These are phyloP conservation scores for Ocimum tenuiflorum DNA, from an alignment of 257 asterid species.

Conservation along the genomic window DNA sequence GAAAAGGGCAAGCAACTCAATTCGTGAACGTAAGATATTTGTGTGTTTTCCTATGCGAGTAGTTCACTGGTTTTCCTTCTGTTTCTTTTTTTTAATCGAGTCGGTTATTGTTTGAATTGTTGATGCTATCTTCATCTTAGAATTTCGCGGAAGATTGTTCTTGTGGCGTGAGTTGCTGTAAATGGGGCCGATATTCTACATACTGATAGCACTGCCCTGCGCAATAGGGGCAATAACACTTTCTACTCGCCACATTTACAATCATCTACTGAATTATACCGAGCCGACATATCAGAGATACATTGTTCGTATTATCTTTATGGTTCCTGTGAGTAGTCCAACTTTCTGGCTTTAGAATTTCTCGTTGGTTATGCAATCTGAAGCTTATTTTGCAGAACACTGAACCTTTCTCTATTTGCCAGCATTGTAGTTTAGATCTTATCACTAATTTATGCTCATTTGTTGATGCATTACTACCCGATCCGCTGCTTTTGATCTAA, in stretches of 20 bases:
- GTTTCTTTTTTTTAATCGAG: not conserved
- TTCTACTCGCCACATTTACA: slow-evolving; percentile 72
- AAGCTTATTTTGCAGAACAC: too few relatives aligned
- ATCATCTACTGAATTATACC: slow-evolving; percentile 86
- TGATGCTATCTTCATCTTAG: slow-evolving; percentile 21
- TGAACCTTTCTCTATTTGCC: too few relatives aligned
- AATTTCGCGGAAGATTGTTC: not conserved
- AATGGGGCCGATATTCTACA: slow-evolving; percentile 78
- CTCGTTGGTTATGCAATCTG: too few relatives aligned
- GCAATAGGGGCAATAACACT: slow-evolving; percentile 67
- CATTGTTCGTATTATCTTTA: slow-evolving; percentile 92
- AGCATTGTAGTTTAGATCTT: too few relatives aligned
- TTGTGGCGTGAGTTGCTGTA: slow-evolving; percentile 20
- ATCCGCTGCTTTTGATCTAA: too few relatives aligned
- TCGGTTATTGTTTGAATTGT: not conserved
- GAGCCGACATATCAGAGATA: slow-evolving; percentile 93
- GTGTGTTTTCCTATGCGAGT: not conserved
- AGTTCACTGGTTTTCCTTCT: not conserved
- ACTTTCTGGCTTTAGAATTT: too few relatives aligned
- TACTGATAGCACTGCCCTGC: slow-evolving; percentile 85
- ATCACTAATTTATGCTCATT: too few relatives aligned
- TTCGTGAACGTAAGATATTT: too few relatives aligned
- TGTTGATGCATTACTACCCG: too few relatives aligned
- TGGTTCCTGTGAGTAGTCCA: slow-evolving; percentile 99
- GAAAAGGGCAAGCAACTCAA: too few relatives aligned